A percentile compares a stretch with the other conserved stretches of the same genome.
Conservation (phyloP, 2,329 filamentous ascomycete genomes). For the Exophiala oligosperma region DNA sequence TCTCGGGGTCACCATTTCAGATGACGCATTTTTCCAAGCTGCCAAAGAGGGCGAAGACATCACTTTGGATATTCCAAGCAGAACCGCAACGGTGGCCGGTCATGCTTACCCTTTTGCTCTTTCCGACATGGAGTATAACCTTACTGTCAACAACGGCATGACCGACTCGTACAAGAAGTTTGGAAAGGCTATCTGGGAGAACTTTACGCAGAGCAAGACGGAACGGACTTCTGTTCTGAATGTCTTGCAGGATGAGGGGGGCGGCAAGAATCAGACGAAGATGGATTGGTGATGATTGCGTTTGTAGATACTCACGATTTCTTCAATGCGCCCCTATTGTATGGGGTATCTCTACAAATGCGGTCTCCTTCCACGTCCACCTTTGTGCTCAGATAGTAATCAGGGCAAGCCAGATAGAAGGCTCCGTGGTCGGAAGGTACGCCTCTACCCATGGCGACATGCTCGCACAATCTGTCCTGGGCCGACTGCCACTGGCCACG, state of each 20-base stretch:
- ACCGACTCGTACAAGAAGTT: slow-evolving; percentile 15
- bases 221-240: not conserved
- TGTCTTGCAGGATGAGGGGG: slow-evolving; percentile 1
- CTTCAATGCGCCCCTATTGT: no score
- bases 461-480: no score
- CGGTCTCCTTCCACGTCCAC: no score
- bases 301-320: no score
- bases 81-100: slow-evolving; percentile 12
- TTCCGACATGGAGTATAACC: slow-evolving; percentile 56
- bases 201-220: slow-evolving; percentile 1
- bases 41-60: slow-evolving; percentile 39
- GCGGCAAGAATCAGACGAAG: slow-evolving; percentile 1
- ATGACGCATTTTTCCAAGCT: slow-evolving; percentile 31
- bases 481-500: no score
- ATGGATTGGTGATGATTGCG: slow-evolving; percentile 4
- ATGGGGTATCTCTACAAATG: no score
- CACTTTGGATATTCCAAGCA: slow-evolving; percentile 36
- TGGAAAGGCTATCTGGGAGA: slow-evolving; percentile 21
- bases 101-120: slow-evolving; percentile 53
- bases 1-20: slow-evolving; percentile 43
- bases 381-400: no score
- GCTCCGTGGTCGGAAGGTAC: no score
- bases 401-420: no score
- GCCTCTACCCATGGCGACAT: no score
- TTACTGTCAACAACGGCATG: slow-evolving; percentile 46